phyloP scores from a whole-genome alignment of 2,329 filamentous ascomycete genomes.

The Fusarium hainanense region DNA sequence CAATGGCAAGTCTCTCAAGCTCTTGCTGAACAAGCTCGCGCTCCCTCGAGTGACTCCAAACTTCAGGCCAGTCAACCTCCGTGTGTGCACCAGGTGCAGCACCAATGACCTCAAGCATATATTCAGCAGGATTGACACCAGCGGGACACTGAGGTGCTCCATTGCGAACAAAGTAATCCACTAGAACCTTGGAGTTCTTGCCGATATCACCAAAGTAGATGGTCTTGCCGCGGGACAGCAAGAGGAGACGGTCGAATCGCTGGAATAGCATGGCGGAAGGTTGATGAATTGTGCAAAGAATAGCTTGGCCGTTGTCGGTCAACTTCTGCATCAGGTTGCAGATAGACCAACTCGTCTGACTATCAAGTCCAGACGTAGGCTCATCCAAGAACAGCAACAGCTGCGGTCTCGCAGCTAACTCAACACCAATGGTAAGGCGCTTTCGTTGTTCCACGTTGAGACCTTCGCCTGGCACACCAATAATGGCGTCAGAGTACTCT shows the following conservation, averaged over 20 bases:
- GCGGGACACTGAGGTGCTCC: conserved; percentile 64
- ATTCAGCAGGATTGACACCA: conserved; percentile 74
- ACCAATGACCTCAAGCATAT: conserved; percentile 66
- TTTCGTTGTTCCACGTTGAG: conserved; percentile 70
- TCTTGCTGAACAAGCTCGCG: conserved; percentile 49
- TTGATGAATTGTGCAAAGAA: conserved; percentile 64
- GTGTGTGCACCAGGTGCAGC: conserved; percentile 62
- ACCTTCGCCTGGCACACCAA: conserved; percentile 68
- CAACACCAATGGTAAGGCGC: conserved; percentile 67
- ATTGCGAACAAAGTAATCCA: conserved; percentile 71
- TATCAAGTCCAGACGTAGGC: conserved; percentile 68
- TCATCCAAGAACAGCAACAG: conserved; percentile 70
- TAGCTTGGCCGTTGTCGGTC: conserved; percentile 60
- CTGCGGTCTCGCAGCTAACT: conserved; percentile 63
- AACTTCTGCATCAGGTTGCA: conserved; percentile 68
- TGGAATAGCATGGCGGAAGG: conserved; percentile 61
- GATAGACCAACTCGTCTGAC: conserved; percentile 70
- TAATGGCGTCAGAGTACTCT: conserved; percentile 71
- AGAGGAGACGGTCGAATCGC: conserved; percentile 67
- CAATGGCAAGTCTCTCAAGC: conserved; percentile 44
- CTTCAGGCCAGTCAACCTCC: conserved; percentile 53
- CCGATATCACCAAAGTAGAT: conserved; percentile 76
- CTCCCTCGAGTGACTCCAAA: conserved; percentile 52
- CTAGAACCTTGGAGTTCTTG: conserved; percentile 62
- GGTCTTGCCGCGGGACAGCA: conserved; percentile 70